Base-by-base conservation (phyloP, 1,139 yeast species). In the Magnusiomyces paraingens region DNA sequence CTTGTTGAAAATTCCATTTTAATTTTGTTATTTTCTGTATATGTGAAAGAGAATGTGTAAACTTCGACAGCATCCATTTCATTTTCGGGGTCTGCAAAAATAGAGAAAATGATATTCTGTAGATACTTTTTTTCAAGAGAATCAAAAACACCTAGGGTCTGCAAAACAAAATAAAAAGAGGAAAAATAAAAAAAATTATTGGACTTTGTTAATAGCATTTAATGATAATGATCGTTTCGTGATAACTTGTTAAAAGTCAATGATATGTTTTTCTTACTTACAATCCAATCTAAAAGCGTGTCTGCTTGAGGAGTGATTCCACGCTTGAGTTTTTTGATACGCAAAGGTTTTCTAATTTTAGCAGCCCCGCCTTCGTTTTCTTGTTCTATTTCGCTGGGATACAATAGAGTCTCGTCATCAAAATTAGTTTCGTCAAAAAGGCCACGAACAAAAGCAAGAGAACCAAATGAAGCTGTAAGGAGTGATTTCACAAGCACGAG, bases 101-200 rank as follows among this genome's bases (percentile, higher is more conserved):
- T 51, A n/a, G 55, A 21, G 17, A 55, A 49, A 15, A 55, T 51
- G 11, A 55, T 44, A 12, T 53, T 47, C 41, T 52, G 49, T 8
- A 55, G 51, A 38, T 38, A 55, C 14, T 47, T 47, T n/a, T 52
- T 53, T 26, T 55, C 55, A 26, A 55, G 26, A 20, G 57, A 55
- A 44, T 55, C 57, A 47, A 51, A 52, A 32, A 52, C 47, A 12
- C 57, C 57, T 15, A 47, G 15, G n/a, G 35, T 32, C 36, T 44
- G n/a, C 15, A 20, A 21, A 17, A 2, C 2, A n/a, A 17, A 22
- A 26, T 5, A 26, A 5, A 26, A n/a, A n/a, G n/a, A n/a, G n/a
- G n/a, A 35, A 20, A 21, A 17, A 2, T 2, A n/a, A 17, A 22
- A 26, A 26, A 26, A 5, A 26, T 26, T 26, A 26, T 26, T 26